Conservation (phyloP, 2,329 filamentous ascomycete species). For the Bisporella sp. region DNA sequence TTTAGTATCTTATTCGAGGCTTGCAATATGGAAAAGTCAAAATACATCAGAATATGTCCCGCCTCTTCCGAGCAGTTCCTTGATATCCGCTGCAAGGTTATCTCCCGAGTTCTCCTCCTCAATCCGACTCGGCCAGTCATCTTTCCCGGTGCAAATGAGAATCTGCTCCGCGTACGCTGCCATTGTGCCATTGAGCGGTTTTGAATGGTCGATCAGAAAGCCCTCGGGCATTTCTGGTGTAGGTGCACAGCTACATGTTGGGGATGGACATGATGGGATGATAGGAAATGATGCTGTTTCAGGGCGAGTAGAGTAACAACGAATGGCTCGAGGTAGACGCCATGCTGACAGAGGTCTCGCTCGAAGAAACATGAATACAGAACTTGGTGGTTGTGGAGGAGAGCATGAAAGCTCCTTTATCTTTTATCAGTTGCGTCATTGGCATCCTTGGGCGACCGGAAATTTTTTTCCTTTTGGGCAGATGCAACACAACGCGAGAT, state of each 20-base stretch:
- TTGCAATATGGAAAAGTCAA: constrained; percentile 11
- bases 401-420: background rate
- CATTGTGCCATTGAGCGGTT: constrained; percentile 69
- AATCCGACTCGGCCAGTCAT: constrained; percentile 77
- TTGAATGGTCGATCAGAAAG: constrained; percentile 67
- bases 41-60: constrained; percentile 61
- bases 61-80: constrained; percentile 58
- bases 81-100: constrained; percentile 65
- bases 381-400: background rate
- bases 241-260: constrained; percentile 69
- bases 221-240: constrained; percentile 57
- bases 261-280: constrained; percentile 54
- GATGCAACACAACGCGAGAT: no score
- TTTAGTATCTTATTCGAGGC: no score
- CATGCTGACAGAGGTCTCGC: constrained; percentile 12
- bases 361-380: constrained; percentile 15
- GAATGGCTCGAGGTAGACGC: constrained; percentile 1
- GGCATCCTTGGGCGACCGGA: background rate
- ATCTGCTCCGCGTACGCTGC: constrained; percentile 75
- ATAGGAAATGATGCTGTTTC: constrained; percentile 20
- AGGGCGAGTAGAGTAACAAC: constrained; percentile 1
- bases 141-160: constrained; percentile 71
- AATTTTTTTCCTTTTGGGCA: no score
- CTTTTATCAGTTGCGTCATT: background rate
- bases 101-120: constrained; percentile 68